phyloP scores from a whole-genome alignment of 176 grass and related monocot species.

The Rhipidocladum racemiflorum region DNA sequence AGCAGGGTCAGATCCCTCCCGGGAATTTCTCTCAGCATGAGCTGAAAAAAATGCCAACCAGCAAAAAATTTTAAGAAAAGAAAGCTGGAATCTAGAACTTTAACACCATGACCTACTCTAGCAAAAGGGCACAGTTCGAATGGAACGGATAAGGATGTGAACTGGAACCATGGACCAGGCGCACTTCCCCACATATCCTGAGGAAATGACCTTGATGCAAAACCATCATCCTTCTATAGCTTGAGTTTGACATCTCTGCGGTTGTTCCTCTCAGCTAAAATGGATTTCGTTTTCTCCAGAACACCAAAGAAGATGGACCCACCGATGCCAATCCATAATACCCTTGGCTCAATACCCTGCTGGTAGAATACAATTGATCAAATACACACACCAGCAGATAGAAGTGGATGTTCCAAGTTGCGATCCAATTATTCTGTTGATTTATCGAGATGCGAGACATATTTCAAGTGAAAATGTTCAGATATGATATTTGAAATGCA shows the following conservation, averaged over 20 bases:
- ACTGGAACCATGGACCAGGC: background rate
- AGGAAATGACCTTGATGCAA: background rate
- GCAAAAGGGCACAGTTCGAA: background rate
- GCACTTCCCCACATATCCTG: background rate
- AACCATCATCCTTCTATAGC: background rate
- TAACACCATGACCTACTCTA: background rate
- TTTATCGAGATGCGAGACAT: background rate
- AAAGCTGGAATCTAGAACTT: background rate
- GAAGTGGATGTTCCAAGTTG: background rate
- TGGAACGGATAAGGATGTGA: background rate
- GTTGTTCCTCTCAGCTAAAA: slow-evolving; percentile 36
- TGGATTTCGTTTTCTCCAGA: slow-evolving; percentile 63
- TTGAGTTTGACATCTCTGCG: background rate
- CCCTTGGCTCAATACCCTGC: slow-evolving; percentile 78
- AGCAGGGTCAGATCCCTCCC: background rate
- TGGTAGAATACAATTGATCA: slow-evolving; percentile 6
- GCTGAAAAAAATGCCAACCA: background rate
- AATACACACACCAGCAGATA: background rate
- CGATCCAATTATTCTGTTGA: background rate
- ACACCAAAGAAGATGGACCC: slow-evolving; percentile 84
- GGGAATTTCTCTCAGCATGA: background rate
- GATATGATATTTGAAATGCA: background rate
- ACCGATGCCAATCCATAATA: slow-evolving; percentile 77
- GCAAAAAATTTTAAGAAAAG: background rate
- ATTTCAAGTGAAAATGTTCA: background rate